Evolutionary conservation across 805 yeast genomes (phyloP), one percentile per base, ranked within the genome.

Genomic region (Lipomyces anomalus): DNA sequence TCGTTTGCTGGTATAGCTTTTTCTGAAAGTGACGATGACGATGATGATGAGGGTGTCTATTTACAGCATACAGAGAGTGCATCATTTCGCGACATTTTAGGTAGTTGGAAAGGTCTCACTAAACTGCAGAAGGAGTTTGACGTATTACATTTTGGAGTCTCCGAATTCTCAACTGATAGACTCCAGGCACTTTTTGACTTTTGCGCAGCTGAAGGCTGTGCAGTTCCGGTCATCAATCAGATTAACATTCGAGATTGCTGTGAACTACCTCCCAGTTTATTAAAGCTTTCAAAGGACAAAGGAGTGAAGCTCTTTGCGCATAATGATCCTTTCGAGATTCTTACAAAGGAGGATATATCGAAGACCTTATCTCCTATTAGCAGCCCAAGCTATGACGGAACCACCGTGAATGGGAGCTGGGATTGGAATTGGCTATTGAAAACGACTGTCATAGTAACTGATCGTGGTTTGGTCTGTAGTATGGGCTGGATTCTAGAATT

Each of bases 161-260:
- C 63, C 18, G 66, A 62, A 40, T 54, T 61, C 33, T 57, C 64
- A 1, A 47, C 58, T 9, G 48, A 41, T 7, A 28, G 58, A 9
- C 50, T 62, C 13, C 33, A 40, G 22, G 47, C 55, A 2, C 43
- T 61, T 13, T 18, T 62, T 16, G 42, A 44, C 6, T 50, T 48
- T 26, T 38, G 53, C 11, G 39, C 33, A 20, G 36, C 6, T 23
- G 37, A 43, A 50, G 47, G 51, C 20, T 20, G 46, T 50, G 40
- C 40, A 4, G 26, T 20, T n/a, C 50, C 55, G 21, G 38, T 42
- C n/a, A 42, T 62, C 5, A 61, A 63, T 45, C 65, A 61, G 39
- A 60, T 65, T 42, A 61, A 64, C 38, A 61, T 64, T 18, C 54
- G 55, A 16, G 67, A 64, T 38, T 65, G 68, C 53, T 63, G 67